A percentile compares a stretch with the other conserved stretches of the same genome.
phyloP scores from a whole-genome alignment of 2,329 filamentous ascomycete genomes.

The Pseudogymnoascus sp. region DNA sequence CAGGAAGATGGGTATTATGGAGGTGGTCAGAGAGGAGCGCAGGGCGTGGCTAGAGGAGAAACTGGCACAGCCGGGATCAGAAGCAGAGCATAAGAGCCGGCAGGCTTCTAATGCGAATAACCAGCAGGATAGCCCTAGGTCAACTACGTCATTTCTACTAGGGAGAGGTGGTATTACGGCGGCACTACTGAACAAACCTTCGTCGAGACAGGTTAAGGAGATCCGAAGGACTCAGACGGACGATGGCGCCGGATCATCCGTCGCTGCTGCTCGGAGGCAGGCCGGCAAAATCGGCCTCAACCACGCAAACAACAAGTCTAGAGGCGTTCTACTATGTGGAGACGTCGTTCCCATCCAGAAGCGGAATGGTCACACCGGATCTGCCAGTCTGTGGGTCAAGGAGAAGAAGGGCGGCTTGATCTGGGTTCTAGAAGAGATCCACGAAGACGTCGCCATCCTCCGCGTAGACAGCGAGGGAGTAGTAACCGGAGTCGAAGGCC shows the following conservation, averaged over 20 bases:
- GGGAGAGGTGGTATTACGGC: conserved; percentile 73
- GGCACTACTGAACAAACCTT: conserved; percentile 69
- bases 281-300: conserved; percentile 41
- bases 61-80: conserved; percentile 53
- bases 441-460: conserved; percentile 79
- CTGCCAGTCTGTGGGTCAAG: conserved; percentile 96
- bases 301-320: conserved; percentile 64
- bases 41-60: conserved; percentile 85
- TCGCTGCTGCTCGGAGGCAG: conserved; percentile 32
- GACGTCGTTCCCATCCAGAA: conserved; percentile 99
- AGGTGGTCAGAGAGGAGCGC: conserved; percentile 86
- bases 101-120: conserved; percentile 17
- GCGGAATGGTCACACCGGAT: conserved; percentile 82
- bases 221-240: conserved; percentile 55
- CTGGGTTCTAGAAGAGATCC: conserved; percentile 97
- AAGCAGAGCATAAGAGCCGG: conserved; percentile 14
- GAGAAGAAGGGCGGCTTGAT: conserved; percentile 91
- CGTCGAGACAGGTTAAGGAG: conserved; percentile 40
- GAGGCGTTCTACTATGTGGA: conserved; percentile 85
- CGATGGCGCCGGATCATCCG: conserved; percentile 45
- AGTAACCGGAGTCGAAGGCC: conserved; percentile 62
- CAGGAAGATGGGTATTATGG: conserved; percentile 85
- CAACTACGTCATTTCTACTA: conserved; percentile 53
- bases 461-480: conserved; percentile 69
- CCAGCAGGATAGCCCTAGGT: conserved; percentile 23